Base-by-base conservation (phyloP, 2,329 filamentous ascomycete species). In the Fusarium sacchari region DNA sequence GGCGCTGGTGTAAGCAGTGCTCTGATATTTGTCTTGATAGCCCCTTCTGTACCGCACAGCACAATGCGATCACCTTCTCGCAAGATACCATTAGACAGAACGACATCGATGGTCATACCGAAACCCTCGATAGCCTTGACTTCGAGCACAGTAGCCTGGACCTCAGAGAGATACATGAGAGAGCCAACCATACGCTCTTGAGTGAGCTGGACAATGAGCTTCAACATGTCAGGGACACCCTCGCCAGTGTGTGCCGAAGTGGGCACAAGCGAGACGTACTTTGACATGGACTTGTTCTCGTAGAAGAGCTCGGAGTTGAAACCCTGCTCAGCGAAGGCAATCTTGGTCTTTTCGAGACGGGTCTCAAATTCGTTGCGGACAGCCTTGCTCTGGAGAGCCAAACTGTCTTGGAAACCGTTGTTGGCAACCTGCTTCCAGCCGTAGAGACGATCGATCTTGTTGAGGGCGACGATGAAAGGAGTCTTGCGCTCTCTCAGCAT, bases 371-470 rank as follows among this genome's bases (percentile, higher is more conserved):
- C 96, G 82, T 94, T 94, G 84, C 97, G 94, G 17, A 98, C 95
- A 58, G 93, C 92, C 85, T 96, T 96, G 86, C 91, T 97, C 85
- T 99, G 96, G 79, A 97, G 88, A 44, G 90, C 90, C 82, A 99
- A 86, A 84, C 93, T 96, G 82, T 98, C 96, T 79, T 94, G 91
- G 89, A 99, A 98, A 67, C 96, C 96, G 81, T 99, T 99, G 89
- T 99, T 97, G 80, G 96, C 95, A 70, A 98, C 94, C 86, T 96
- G 95, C 88, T 97, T 97, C 96, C 97, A 99, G 81, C 94, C 95
- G 82, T 98, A 99, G 22, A 99, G 91, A 90, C 96, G 95, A 90
- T 99, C 96, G 77, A 99, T 98, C 88, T 99, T 99, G 92, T 99
- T 99, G 80, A 99, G 88, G 3, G 97, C 97, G 44, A 99, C 97